Evolutionary conservation across 176 grass and related monocot genomes (phyloP), one percentile per base, ranked within the genome.

Genomic region (Juncus inflexus): DNA sequence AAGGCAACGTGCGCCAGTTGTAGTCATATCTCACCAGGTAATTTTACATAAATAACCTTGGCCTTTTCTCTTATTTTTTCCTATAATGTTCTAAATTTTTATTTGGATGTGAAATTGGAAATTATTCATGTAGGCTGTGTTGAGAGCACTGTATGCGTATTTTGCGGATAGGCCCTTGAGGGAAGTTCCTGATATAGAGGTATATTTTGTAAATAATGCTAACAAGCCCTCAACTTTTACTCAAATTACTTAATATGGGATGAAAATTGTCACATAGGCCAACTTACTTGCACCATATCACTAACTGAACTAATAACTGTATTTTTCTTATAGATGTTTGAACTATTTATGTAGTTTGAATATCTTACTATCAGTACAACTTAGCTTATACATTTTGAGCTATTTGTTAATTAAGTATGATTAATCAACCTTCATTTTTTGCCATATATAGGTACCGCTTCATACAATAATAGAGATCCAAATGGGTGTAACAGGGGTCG

Each of bases 11-110:
- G 94, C 94, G 65, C 94, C 88, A 42, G 88, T 99, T n/a, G 88
- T 99, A 8, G 83, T 99, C 63, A 84, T 99, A 80, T 91, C 94
- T 74, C 94, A 99, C 80, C 94, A 99, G 94, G 94, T 92, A 90
- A 70, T 51, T 63, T 60, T 5, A 28, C 15, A 35, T 3, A 4
- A 6, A 37, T 50, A 41, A 62, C 37, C 37, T 50, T 43, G 16
- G 35, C 8, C 36, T 66, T 65, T 64, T 9, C 60, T 19, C 14
- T 58, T 43, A n/a, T 5, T 70, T 43, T 67, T 40, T 13, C 56
- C 50, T 36, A 28, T 28, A 28, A 28, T 28, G 19, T 40, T 6
- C 39, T 52, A 42, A 28, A 9, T 58, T 64, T 63, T 3, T 52
- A 45, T 36, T 9, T 54, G 16, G 40, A 66, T 77, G 38, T 58